These are phyloP conservation scores for Salvia rosmarinus DNA, from an alignment of 257 asterid genomes.

Conservation along the genomic window DNA sequence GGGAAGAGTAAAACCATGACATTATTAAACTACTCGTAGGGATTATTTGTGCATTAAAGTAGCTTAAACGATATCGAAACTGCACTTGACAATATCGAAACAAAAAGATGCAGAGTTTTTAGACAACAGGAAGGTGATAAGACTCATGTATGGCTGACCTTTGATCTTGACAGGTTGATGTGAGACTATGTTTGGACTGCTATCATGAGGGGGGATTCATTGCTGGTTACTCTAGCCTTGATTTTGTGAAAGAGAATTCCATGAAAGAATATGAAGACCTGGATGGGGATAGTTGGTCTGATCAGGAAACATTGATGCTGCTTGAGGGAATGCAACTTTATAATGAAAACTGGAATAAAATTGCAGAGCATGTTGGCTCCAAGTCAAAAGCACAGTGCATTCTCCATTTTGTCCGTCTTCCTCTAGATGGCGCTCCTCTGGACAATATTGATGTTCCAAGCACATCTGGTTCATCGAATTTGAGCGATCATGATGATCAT, in stretches of 20 bases:
- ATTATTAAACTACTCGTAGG: not conserved
- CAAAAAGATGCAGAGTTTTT: not conserved
- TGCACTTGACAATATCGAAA: not conserved
- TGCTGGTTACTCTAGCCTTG: constrained; percentile 91
- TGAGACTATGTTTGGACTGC: constrained; percentile 77
- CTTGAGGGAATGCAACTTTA: constrained; percentile 87
- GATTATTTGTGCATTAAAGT: not conserved
- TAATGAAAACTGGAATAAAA: constrained; percentile 84
- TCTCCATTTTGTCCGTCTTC: constrained; percentile 83
- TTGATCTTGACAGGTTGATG: constrained; percentile 71
- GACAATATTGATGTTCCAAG: constrained; percentile 52
- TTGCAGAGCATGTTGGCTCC: constrained; percentile 91
- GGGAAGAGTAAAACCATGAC: not conserved
- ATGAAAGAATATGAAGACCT: constrained; percentile 63
- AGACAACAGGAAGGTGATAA: constrained; percentile 1
- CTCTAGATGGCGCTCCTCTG: constrained; percentile 48
- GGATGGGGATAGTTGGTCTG: constrained; percentile 90
- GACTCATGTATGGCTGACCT: constrained; percentile 32
- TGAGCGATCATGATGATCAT: constrained; percentile 42
- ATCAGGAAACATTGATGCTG: constrained; percentile 84
- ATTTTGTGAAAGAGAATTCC: constrained; percentile 72
- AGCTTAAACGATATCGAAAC: not conserved
- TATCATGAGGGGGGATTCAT: constrained; percentile 86
- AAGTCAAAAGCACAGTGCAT: constrained; percentile 95
- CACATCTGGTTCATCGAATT: constrained; percentile 53